phyloP scores from a whole-genome alignment of 2,329 filamentous ascomycete genomes.

The Basipetospora sp. region DNA sequence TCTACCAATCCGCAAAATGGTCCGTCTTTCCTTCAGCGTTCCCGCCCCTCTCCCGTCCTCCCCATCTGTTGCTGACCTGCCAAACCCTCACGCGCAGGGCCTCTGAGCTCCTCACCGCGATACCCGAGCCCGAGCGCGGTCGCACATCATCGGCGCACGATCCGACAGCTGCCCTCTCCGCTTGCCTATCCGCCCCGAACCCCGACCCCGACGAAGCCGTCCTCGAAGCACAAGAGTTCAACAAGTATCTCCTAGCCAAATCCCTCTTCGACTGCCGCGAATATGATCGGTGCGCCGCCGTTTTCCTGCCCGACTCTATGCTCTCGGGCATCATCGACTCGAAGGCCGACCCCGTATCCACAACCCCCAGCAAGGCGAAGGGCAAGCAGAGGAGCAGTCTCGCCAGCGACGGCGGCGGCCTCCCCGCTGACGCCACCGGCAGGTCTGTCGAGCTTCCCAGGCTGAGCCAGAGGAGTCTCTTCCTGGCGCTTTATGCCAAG shows the following conservation, averaged over 20 bases:
- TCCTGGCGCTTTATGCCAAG: conserved; percentile 82
- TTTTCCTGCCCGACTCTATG: conserved; percentile 71
- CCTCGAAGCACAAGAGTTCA: conserved; percentile 64
- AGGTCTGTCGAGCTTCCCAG: conserved; percentile 28
- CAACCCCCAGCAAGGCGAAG: conserved; percentile 39
- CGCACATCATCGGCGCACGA: conserved; percentile 25
- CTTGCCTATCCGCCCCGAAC: conserved; percentile 38
- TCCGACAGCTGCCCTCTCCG: conserved; percentile 24
- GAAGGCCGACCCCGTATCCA: conserved; percentile 23
- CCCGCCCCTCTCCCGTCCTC: neutral
- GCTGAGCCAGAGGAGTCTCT: conserved; percentile 81
- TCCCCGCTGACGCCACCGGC: too few species aligned
- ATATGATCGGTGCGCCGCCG: conserved; percentile 80
- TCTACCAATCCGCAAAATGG: conserved; percentile 97
- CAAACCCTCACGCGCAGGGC: conserved; percentile 48
- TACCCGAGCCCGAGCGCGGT: conserved; percentile 47
- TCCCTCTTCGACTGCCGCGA: conserved; percentile 91
- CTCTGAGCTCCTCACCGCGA: conserved; percentile 78
- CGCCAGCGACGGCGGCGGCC: conserved; percentile 7
- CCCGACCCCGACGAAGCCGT: conserved; percentile 56
- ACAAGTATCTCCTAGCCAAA: conserved; percentile 79
- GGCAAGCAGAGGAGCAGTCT: conserved; percentile 35
- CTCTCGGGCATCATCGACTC: conserved; percentile 50
- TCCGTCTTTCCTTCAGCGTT: too few species aligned
- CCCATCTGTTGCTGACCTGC: too few species aligned